Percentiles rank a stretch among this genome's conserved stretches.
Evolutionary conservation across 1,139 yeast genomes (phyloP).

Genomic region (Waltiozyma sp.): DNA sequence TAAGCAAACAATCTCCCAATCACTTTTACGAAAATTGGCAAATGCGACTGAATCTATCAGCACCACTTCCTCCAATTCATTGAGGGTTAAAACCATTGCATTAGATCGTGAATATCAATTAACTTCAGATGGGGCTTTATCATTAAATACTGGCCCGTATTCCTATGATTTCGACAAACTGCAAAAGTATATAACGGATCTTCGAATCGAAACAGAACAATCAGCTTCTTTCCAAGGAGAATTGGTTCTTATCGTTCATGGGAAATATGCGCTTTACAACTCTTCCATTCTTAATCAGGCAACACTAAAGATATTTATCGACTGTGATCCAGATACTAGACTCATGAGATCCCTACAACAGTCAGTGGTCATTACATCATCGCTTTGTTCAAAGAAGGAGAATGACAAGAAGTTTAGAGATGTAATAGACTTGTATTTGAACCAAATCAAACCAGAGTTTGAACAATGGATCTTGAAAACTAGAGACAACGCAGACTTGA

Average conservation of each 20-base stretch:
- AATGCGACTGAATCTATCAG: background rate
- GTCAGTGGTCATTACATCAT: constrained; percentile 24
- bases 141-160: background rate
- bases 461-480: constrained; percentile 64
- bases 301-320: constrained; percentile 64
- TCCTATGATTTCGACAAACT: constrained; percentile 25
- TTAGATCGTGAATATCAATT: constrained; percentile 21
- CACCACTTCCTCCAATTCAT: constrained; percentile 5
- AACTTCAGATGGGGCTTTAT: too few species aligned
- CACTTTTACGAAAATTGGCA: background rate
- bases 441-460: constrained; percentile 67
- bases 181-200: constrained; percentile 14
- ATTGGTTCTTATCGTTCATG: constrained; percentile 49
- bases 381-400: constrained; percentile 11
- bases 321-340: constrained; percentile 78
- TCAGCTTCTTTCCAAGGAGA: background rate
- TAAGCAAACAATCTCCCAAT: constrained; percentile 28
- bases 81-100: constrained; percentile 28
- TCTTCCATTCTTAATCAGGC: constrained; percentile 45
- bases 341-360: constrained; percentile 61
- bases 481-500: constrained; percentile 68
- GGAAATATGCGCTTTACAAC: constrained; percentile 72
- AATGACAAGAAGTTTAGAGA: constrained; percentile 27
- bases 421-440: constrained; percentile 50
- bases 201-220: constrained; percentile 4